Base-by-base conservation (phyloP, 192 early-diverging fungal species). In the Jimgerdemannia flammicorona region DNA sequence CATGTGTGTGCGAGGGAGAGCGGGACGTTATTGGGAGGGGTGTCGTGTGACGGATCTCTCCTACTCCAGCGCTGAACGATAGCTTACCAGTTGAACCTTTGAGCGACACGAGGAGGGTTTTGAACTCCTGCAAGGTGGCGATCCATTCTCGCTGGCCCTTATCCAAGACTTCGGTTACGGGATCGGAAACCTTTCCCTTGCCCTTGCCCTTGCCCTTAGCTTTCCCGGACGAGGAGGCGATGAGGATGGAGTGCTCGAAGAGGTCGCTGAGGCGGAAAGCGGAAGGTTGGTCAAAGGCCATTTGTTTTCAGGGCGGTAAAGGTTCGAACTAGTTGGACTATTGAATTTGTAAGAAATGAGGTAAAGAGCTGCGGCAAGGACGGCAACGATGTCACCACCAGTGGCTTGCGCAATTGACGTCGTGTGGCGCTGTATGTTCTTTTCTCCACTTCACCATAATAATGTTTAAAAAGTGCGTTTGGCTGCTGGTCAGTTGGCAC, bases 381-480 rank as follows among this genome's bases (percentile, higher is more conserved):
- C 29, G 29, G 29, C 29, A 1, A 29, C 1, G 29, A 29, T 29
- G 29, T 29, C 29, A 29, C 29, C 29, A 29, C 29, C 29, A 29
- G 29, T 29, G 29, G 29, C 29, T 29, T 29, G 1, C 29, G 29
- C 29, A 29, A 29, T 29, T 29, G 29, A 29, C 29, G 29, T 29
- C 29, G 29, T 29, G 29, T 29, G 29, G 29, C 29, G 29, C 29
- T 29, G 29, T 29, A 29, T 29, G 29, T 29, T 29, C 29, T 29
- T 29, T 29, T 29, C 29, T 29, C 29, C 29, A 29, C 29, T 29
- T 29, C 29, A 29, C 29, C 29, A 1, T 29, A 29, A 29, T 29
- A 59, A 68, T 68, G 67, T 68, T 68, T 2, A 68, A 68, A 68
- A 68, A 68, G 67, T 68, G 67, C 19, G 6, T 68, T 9, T 9